These are phyloP conservation scores for Neurospora sp. DNA, from an alignment of 2,329 filamentous ascomycete genomes.

Conservation along the genomic window DNA sequence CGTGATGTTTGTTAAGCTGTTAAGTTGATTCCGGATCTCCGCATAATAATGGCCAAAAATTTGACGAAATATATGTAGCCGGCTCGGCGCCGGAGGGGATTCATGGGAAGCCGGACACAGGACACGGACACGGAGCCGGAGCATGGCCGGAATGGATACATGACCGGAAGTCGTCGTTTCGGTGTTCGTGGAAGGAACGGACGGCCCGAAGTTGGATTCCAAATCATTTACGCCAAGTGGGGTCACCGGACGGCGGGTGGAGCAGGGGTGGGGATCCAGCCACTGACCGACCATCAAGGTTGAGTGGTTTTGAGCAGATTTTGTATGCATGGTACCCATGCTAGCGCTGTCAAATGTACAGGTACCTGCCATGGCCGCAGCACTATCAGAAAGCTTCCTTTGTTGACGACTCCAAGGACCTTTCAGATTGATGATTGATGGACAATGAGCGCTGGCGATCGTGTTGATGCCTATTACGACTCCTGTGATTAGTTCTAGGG, in stretches of 20 bases:
- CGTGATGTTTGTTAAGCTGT: neutral
- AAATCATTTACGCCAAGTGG: neutral
- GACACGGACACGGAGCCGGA: neutral
- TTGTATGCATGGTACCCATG: slow-evolving; percentile 20
- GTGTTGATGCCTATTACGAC: neutral
- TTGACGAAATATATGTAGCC: too few relatives aligned
- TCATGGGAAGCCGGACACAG: too few relatives aligned
- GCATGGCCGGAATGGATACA: neutral
- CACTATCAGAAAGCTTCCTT: neutral
- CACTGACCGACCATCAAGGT: neutral
- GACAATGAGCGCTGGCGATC: neutral
- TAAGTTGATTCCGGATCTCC: neutral
- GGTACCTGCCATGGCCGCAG: slow-evolving; percentile 20
- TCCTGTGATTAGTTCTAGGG: neutral
- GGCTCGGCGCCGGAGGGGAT: neutral
- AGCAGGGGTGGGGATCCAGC: slow-evolving; percentile 1
- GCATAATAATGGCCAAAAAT: neutral
- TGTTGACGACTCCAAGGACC: neutral
- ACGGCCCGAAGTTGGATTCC: neutral
- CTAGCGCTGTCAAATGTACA: slow-evolving; percentile 20
- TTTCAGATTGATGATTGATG: neutral
- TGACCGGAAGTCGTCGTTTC: neutral
- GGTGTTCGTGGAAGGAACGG: neutral
- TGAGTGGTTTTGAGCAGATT: slow-evolving; percentile 46
- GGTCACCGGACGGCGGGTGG: neutral